Base-by-base conservation (phyloP, 805 yeast genomes). In the Limtongia smithiae region DNA sequence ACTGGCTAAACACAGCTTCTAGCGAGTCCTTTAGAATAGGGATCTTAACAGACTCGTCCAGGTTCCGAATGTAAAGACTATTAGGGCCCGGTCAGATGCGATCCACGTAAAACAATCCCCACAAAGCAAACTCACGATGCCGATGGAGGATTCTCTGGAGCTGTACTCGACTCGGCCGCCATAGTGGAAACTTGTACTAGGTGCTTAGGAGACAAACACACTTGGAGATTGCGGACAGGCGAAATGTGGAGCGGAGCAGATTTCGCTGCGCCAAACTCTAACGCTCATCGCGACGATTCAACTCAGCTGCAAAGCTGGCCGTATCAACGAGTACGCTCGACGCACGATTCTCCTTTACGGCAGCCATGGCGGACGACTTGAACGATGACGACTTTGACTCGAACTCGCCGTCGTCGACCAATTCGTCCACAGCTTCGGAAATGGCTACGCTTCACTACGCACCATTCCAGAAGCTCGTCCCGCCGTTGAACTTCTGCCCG, bases 401-500 rank as follows among this genome's bases (percentile, higher is more conserved):
- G 14, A 49, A 54, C 40, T 37, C 57, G 8, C 59, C 59, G 36
- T 52, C 58, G 11, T 50, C 59, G 21, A 41, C 55, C n/a, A 53
- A 55, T 45, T 42, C 50, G 25, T 41, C 45, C 24, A 52, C 59
- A 5, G 55, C 50, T 17, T 42, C 51, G 14, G 57, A 54, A 22
- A 47, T 56, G 55, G 48, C 51, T 8, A 44, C 57, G 4, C 44
- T 76, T 17, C 65, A 71, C n/a, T 69, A 71, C 28, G 80, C 86
- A 0, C 91, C 93, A 6, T 65, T 73, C 34, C 69, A 78, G 55
- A 69, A 88, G 38, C 82, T 87, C 21, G 90, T 93, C 2, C 98
- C 98, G 2, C 98, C 98, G 0, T 69, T 90, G 57, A 93, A 93
- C 68, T 91, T 91, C 66, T 85, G 96, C 57, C 96, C 97, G 0